Conservation (phyloP, 441 rosid species). For the Adansonia madagascariensis region DNA sequence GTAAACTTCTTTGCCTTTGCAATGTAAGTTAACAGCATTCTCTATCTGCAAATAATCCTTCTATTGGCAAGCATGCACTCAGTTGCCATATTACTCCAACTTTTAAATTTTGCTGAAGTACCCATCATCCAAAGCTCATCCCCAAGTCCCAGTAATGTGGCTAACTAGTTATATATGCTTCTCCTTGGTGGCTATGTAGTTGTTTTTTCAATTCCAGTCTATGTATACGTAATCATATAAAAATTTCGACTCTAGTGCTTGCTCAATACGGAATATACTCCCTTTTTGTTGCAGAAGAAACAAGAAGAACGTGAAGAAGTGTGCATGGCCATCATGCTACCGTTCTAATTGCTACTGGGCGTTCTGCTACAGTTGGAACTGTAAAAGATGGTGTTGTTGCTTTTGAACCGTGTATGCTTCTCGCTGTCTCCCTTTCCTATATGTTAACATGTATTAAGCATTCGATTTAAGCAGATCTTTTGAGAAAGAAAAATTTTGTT, state of each 20-base stretch:
- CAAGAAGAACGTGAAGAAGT: conserved; percentile 33
- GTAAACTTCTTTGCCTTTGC: conserved; percentile 55
- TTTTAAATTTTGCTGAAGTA: too few species aligned
- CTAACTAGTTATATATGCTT: neutral
- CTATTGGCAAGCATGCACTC: neutral
- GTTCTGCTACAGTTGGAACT: conserved; percentile 48
- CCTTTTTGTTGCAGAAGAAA: conserved; percentile 34
- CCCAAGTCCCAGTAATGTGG: too few species aligned
- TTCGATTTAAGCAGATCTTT: conserved; percentile 12
- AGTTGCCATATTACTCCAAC: neutral
- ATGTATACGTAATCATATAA: neutral
- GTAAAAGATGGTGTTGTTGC: conserved; percentile 37
- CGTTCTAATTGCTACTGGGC: conserved; percentile 37
- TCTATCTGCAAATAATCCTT: conserved; percentile 15
- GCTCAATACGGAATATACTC: conserved; percentile 17
- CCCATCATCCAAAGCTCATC: too few species aligned
- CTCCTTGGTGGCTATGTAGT: neutral
- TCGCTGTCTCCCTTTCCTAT: neutral
- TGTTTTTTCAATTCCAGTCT: neutral
- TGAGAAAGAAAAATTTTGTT: neutral
- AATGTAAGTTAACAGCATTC: conserved; percentile 47
- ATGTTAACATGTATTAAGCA: conserved; percentile 25
- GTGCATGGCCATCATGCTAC: conserved; percentile 52
- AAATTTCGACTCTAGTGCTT: conserved; percentile 18
- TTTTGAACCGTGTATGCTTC: conserved; percentile 38